Conservation (phyloP, 2,329 filamentous ascomycete species). For the Penicillium sp. region DNA sequence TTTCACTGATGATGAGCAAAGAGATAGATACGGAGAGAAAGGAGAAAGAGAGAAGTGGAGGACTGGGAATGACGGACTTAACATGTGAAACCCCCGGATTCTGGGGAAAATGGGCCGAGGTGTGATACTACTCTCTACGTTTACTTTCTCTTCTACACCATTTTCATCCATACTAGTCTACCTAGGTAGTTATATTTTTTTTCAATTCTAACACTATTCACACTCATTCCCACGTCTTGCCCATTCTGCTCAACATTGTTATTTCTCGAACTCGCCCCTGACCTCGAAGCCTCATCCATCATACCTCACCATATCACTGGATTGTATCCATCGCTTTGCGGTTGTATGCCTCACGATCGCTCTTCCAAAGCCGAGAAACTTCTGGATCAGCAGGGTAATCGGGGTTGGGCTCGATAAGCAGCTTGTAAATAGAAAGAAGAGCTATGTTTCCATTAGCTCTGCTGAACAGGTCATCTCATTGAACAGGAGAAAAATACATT, state of each 20-base stretch:
- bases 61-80: conserved; percentile 13
- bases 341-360: not conserved
- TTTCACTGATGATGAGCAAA: not conserved
- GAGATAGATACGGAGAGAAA: not conserved
- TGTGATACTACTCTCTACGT: not conserved
- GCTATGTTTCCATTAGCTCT: not conserved
- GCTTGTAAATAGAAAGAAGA: not conserved
- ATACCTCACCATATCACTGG: not conserved
- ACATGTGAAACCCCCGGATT: conserved; percentile 24
- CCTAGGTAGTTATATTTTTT: not conserved
- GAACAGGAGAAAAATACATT: not conserved
- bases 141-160: not conserved
- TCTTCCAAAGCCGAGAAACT: not conserved
- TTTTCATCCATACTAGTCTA: too few species aligned
- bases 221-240: not conserved
- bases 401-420: not conserved
- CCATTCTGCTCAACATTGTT: not conserved
- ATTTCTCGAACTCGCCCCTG: too few species aligned
- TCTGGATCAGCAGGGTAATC: not conserved
- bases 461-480: not conserved
- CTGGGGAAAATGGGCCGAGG: conserved; percentile 22
- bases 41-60: not conserved
- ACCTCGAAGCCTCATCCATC: not conserved
- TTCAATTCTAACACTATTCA: not conserved
- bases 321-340: not conserved